Percentiles rank a stretch among this genome's conserved stretches.
phyloP scores from a whole-genome alignment of 1,284 basidiomycete species.

The Cryptococcus sp. region DNA sequence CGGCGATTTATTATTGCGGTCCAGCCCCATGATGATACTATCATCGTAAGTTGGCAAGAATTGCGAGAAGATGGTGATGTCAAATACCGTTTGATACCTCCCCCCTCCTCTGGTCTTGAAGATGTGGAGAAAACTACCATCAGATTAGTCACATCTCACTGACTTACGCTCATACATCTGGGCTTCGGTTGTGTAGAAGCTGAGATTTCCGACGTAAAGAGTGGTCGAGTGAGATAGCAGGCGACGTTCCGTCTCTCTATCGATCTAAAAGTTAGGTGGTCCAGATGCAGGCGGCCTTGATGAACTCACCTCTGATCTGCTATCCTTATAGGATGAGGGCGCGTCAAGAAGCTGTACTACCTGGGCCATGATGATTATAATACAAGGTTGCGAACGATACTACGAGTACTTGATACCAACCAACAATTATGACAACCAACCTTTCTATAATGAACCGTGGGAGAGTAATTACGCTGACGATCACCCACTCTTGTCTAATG shows the following conservation, averaged over 20 bases:
- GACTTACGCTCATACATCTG: constrained; percentile 84
- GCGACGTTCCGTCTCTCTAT: constrained; percentile 51
- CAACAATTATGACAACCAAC: no score
- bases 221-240: constrained; percentile 52
- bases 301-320: constrained; percentile 61
- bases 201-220: constrained; percentile 87
- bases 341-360: constrained; percentile 79
- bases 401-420: no score
- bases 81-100: constrained; percentile 77
- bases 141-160: neutral
- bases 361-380: constrained; percentile 69
- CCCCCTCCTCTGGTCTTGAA: constrained; percentile 80
- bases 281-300: neutral
- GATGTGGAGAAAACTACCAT: constrained; percentile 80
- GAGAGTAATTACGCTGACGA: no score
- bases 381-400: no score
- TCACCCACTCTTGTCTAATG: no score
- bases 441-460: no score
- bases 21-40: constrained; percentile 95
- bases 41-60: neutral
- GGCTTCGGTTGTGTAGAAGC: constrained; percentile 97
- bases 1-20: constrained; percentile 92
- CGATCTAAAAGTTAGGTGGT: constrained; percentile 25
- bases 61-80: neutral
- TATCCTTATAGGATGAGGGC: constrained; percentile 93